These are phyloP conservation scores for Trifolium pratense DNA, from an alignment of 306 rosid species.

Conservation along the genomic window DNA sequence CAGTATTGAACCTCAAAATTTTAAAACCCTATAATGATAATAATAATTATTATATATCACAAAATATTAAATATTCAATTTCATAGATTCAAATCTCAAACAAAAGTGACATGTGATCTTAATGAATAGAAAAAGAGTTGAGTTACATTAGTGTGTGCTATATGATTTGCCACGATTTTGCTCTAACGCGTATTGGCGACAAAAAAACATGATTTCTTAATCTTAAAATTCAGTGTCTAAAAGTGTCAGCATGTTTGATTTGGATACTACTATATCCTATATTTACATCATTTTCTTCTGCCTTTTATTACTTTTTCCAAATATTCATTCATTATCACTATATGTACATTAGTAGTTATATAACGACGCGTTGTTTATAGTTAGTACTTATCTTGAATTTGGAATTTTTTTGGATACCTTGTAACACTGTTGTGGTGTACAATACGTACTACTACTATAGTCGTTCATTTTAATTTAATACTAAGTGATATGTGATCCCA, in stretches of 20 bases:
- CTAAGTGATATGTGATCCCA: too few species aligned
- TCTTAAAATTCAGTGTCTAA: background rate
- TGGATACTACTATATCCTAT: too few species aligned
- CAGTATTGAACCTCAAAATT: too few species aligned
- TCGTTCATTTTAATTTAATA: too few species aligned
- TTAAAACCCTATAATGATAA: too few species aligned
- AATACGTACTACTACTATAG: too few species aligned
- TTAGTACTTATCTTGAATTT: constrained; percentile 23
- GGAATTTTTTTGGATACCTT: constrained; percentile 27
- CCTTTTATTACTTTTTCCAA: background rate
- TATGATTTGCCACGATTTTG: background rate
- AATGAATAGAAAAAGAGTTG: too few species aligned
- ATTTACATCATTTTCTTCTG: background rate
- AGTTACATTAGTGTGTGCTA: background rate
- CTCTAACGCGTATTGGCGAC: background rate
- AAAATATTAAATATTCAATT: too few species aligned
- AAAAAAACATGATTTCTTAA: background rate
- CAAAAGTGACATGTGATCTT: too few species aligned
- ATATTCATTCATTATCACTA: background rate
- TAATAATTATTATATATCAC: too few species aligned
- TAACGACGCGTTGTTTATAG: constrained; percentile 47
- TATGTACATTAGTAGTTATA: background rate
- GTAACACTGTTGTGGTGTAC: background rate
- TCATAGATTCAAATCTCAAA: too few species aligned
- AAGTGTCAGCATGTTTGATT: background rate